A percentile compares a stretch with the other conserved stretches of the same genome.
Conservation (phyloP, 2,329 filamentous ascomycete species). For the Aspergillus thermomutatus region DNA sequence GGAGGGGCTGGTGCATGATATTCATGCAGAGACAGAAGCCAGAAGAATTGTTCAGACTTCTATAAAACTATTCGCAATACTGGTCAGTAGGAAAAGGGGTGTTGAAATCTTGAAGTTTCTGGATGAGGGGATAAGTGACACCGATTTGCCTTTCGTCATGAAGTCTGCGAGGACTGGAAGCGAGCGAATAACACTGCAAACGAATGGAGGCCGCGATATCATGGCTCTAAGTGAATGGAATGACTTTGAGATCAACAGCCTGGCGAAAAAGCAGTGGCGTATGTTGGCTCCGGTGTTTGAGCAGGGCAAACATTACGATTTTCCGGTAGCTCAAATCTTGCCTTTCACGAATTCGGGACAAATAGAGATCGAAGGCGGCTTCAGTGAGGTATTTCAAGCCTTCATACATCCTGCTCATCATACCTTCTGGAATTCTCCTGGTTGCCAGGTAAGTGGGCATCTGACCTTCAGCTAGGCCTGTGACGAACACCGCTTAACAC, state of each 20-base stretch:
- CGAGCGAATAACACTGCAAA: neutral
- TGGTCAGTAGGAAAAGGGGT: neutral
- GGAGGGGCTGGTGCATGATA: neutral
- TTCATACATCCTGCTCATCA: constrained; percentile 12
- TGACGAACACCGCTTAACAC: neutral
- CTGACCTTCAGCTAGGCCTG: neutral
- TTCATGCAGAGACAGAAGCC: neutral
- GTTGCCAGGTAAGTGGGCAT: neutral
- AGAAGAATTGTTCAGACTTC: neutral
- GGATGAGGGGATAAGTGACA: constrained; percentile 1
- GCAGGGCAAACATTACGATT: neutral
- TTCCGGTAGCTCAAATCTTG: constrained; percentile 1
- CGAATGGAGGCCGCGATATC: neutral
- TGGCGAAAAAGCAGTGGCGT: constrained; percentile 7
- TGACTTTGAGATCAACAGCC: neutral
- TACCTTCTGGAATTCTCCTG: neutral
- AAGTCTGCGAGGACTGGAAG: neutral
- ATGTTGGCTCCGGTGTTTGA: constrained; percentile 6
- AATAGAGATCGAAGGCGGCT: neutral
- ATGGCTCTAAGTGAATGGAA: neutral
- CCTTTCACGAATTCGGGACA: neutral
- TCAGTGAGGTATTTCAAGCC: constrained; percentile 5
- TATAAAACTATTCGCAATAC: neutral
- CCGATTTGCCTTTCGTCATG: constrained; percentile 1
- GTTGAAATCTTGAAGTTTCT: neutral